Conservation (phyloP, 225 moss, liverwort and hornwort genomes). For the Physcomitrellopsis africana region DNA sequence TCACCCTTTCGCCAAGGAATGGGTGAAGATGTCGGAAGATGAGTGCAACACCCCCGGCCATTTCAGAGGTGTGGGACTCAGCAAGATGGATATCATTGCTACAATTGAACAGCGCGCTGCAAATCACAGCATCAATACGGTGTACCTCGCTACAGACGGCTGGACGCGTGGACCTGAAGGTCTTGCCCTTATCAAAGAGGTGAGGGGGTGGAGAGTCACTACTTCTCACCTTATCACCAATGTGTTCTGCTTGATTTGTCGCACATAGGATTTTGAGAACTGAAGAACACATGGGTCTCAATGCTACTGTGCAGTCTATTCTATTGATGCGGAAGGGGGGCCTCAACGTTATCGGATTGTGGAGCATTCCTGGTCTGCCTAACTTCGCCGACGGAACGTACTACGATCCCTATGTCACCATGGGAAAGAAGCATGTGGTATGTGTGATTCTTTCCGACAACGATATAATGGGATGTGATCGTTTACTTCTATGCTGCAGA, state of each 20-base stretch:
- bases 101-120: constrained; percentile 55
- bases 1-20: constrained; percentile 42
- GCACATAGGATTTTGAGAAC: not conserved
- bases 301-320: constrained; percentile 40
- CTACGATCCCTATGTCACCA: constrained; percentile 19
- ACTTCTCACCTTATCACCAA: not conserved
- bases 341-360: constrained; percentile 50
- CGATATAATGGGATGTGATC: too few species aligned
- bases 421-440: constrained; percentile 21
- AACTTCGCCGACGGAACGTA: constrained; percentile 51
- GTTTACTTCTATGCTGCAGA: too few species aligned
- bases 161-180: constrained; percentile 67
- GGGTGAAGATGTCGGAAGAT: constrained; percentile 36
- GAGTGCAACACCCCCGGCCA: constrained; percentile 9
- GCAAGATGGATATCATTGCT: constrained; percentile 44
- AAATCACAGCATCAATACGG: constrained; percentile 20
- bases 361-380: constrained; percentile 50
- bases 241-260: not conserved
- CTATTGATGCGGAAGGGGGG: constrained; percentile 40
- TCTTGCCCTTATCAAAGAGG: constrained; percentile 47
- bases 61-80: constrained; percentile 52
- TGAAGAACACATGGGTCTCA: too few species aligned
- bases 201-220: constrained; percentile 20
- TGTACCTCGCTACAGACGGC: constrained; percentile 74
- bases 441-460: not conserved